These are phyloP conservation scores for Zygoascus biomembranicola DNA, from an alignment of 805 yeast species.

Conservation along the genomic window DNA sequence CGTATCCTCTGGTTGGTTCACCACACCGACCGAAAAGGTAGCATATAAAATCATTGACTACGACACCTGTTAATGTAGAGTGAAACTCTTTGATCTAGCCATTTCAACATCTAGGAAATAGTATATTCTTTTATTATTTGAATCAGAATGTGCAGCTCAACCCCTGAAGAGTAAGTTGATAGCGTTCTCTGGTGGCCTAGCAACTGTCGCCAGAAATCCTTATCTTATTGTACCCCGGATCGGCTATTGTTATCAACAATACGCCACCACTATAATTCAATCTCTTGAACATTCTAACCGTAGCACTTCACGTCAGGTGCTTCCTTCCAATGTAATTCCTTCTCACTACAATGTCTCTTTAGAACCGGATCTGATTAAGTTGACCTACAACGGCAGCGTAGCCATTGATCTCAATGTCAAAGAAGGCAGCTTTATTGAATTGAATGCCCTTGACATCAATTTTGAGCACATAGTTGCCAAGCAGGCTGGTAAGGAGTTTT, in stretches of 20 bases:
- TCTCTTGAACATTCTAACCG: not conserved
- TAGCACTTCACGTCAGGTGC: constrained; percentile 31
- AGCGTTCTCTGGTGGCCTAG: too few relatives aligned
- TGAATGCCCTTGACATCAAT: constrained; percentile 61
- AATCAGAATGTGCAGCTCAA: not conserved
- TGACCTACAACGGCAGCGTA: constrained; percentile 28
- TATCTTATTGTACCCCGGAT: too few relatives aligned
- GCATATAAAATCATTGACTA: too few relatives aligned
- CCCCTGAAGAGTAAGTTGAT: not conserved
- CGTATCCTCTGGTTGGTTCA: too few relatives aligned
- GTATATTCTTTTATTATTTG: too few relatives aligned
- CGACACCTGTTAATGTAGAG: too few relatives aligned
- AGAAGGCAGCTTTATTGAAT: constrained; percentile 34
- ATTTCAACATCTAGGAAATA: too few relatives aligned
- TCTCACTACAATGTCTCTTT: constrained; percentile 60
- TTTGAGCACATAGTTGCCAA: constrained; percentile 39
- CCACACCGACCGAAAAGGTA: too few relatives aligned
- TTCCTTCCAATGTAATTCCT: constrained; percentile 65
- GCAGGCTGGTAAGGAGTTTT: constrained; percentile 23
- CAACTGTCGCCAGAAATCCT: too few relatives aligned
- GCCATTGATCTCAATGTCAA: constrained; percentile 39
- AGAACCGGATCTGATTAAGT: constrained; percentile 47
- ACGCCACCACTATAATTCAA: too few relatives aligned
- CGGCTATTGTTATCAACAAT: too few relatives aligned
- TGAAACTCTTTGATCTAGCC: too few relatives aligned